Conservation (phyloP, 495 filamentous ascomycete genomes). For the Physcia stellaris region DNA sequence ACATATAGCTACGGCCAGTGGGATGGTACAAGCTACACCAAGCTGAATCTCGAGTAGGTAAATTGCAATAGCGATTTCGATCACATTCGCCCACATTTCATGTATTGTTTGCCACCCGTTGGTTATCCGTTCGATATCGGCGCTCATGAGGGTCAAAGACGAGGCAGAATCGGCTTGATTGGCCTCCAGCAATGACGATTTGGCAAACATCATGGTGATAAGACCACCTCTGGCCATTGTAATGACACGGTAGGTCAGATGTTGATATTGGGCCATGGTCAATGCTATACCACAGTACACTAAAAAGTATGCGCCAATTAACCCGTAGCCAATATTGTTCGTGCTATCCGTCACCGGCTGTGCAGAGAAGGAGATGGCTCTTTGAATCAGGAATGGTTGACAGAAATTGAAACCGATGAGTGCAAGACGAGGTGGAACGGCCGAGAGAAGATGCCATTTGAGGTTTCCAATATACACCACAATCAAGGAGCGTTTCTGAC, state of each 20-base stretch:
- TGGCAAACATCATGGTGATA: slow-evolving; percentile 41
- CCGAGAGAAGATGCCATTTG: slow-evolving; percentile 31
- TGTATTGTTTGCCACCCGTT: slow-evolving; percentile 35
- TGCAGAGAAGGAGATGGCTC: slow-evolving; percentile 32
- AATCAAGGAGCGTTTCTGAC: slow-evolving; percentile 30
- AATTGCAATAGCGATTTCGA: slow-evolving; percentile 47
- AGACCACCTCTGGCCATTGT: slow-evolving; percentile 48
- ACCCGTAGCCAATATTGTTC: slow-evolving; percentile 40
- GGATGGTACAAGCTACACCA: slow-evolving; percentile 38
- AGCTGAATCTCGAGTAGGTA: slow-evolving; percentile 43
- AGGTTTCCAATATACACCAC: slow-evolving; percentile 30
- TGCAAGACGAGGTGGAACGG: slow-evolving; percentile 36
- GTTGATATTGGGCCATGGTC: slow-evolving; percentile 38
- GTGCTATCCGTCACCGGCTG: slow-evolving; percentile 24
- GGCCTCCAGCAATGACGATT: slow-evolving; percentile 30
- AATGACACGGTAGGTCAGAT: slow-evolving; percentile 41
- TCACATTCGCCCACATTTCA: slow-evolving; percentile 43
- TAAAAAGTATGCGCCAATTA: slow-evolving; percentile 49
- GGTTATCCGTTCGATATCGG: slow-evolving; percentile 42
- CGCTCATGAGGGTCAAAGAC: slow-evolving; percentile 51
- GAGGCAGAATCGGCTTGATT: slow-evolving; percentile 33
- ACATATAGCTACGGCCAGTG: slow-evolving; percentile 39
- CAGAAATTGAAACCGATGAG: slow-evolving; percentile 46
- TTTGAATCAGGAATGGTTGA: slow-evolving; percentile 50
- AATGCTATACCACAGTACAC: slow-evolving; percentile 51